These are phyloP conservation scores for Alternaria sp. DNA, from an alignment of 2,329 filamentous ascomycete genomes.

Conservation along the genomic window DNA sequence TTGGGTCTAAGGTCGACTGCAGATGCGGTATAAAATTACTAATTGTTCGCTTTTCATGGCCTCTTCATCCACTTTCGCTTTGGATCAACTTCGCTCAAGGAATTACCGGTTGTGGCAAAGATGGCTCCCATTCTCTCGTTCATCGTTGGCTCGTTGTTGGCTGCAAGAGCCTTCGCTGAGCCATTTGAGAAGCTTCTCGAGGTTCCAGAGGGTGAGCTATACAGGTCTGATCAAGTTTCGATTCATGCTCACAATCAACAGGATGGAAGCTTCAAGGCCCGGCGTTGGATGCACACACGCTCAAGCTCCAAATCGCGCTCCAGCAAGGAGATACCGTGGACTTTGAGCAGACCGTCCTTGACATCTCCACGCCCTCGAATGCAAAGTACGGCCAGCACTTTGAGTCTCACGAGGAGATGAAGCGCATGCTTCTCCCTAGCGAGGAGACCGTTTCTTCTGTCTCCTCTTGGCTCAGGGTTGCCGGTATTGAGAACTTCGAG, in stretches of 20 bases:
- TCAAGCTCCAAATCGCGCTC: slow-evolving; percentile 45
- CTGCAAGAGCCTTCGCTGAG: slow-evolving; percentile 32
- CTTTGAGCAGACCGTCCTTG: slow-evolving; percentile 52
- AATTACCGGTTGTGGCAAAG: slow-evolving; percentile 21
- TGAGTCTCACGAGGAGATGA: slow-evolving; percentile 53
- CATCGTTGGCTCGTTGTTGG: slow-evolving; percentile 38
- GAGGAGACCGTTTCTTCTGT: slow-evolving; percentile 51
- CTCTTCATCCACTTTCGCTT: slow-evolving; percentile 18
- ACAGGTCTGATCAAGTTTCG: not conserved
- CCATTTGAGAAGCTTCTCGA: slow-evolving; percentile 39
- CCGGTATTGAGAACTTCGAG: slow-evolving; percentile 50
- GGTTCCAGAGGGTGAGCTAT: slow-evolving; percentile 32
- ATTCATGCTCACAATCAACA: slow-evolving; percentile 11
- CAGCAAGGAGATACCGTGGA: slow-evolving; percentile 43
- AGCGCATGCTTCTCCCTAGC: slow-evolving; percentile 54
- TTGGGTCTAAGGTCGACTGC: slow-evolving; percentile 2
- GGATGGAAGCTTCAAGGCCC: slow-evolving; percentile 37
- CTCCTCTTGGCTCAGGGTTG: slow-evolving; percentile 56
- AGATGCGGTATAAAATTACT: slow-evolving; percentile 10
- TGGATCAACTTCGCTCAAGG: slow-evolving; percentile 21
- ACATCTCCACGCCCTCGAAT: slow-evolving; percentile 59
- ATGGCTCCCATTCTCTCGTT: slow-evolving; percentile 38
- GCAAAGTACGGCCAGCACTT: slow-evolving; percentile 61
- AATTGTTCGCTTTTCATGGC: not conserved
- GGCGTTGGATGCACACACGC: slow-evolving; percentile 30